These are phyloP conservation scores for Clitocybe nebularis DNA, from an alignment of 1,284 basidiomycete genomes.

Conservation along the genomic window DNA sequence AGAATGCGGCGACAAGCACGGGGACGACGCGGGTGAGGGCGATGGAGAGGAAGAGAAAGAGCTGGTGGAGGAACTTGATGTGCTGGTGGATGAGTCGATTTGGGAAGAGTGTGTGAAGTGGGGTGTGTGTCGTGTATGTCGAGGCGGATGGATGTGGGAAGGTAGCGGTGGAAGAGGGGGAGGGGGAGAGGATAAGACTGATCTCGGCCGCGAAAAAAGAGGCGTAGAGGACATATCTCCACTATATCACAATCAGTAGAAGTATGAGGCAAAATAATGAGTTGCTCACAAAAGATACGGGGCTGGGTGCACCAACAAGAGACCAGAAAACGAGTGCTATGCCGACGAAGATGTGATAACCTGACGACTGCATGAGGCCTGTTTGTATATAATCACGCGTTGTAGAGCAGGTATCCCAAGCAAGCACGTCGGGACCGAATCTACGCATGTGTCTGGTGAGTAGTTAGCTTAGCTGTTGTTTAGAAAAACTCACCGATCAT, in stretches of 20 bases:
- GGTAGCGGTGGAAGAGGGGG: constrained; percentile 27
- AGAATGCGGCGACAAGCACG: constrained; percentile 21
- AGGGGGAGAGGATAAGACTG: constrained; percentile 56
- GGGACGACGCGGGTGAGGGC: constrained; percentile 58
- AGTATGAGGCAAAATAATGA: constrained; percentile 10
- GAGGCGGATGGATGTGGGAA: constrained; percentile 16
- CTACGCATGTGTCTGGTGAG: constrained; percentile 24
- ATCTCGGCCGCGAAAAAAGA: constrained; percentile 60
- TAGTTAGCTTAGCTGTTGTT: too few relatives aligned
- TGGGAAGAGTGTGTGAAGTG: constrained; percentile 57
- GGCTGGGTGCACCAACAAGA: constrained; percentile 54
- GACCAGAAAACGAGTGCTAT: constrained; percentile 61
- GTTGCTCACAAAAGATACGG: constrained; percentile 63
- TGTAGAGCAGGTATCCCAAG: constrained; percentile 66
- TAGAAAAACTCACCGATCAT: constrained; percentile 65
- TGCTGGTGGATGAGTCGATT: constrained; percentile 68
- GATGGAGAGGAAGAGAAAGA: constrained; percentile 69
- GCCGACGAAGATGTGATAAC: constrained; percentile 69
- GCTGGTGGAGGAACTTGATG: constrained; percentile 69
- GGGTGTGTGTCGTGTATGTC: constrained; percentile 23
- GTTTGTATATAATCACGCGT: constrained; percentile 66
- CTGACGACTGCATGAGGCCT: constrained; percentile 63
- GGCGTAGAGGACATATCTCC: constrained; percentile 70
- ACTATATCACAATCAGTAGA: constrained; percentile 40
- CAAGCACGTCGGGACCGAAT: constrained; percentile 72